Evolutionary conservation across 2,329 filamentous ascomycete genomes (phyloP), one percentile per base, ranked within the genome.

Genomic region (Diaporthe vaccinii): DNA sequence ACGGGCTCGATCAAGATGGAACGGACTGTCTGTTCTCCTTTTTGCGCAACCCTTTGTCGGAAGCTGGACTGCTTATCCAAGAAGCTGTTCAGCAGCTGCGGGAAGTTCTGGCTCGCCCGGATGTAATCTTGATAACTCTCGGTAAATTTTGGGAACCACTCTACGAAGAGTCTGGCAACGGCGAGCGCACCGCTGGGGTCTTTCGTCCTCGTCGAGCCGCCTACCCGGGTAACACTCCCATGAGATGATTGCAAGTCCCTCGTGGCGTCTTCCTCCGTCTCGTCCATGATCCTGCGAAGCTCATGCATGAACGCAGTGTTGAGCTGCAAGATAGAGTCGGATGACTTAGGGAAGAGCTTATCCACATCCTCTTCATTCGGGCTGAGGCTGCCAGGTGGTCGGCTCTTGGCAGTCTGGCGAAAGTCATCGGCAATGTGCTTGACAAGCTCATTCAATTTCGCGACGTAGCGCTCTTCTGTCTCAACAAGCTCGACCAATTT

Each of bases 1-100:
- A 99, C 96, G 3, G 97, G 97, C 84, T 99, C 97, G 82, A 99
- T 99, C 73, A 99, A 89, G 77, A 97, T 90, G 4, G 97, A 98
- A 67, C 95, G 95, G 72, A 98, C 90, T 74, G 92, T 91, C 85
- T 99, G 97, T 83, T 98, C 97, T 73, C 97, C 96, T 3, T 93
- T 93, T 78, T 96, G 92, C 71, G 94, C 91, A 4, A 98, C 91
- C 61, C 94, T 89, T 79, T 93, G 93, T 3, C 93, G 93, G 82
- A 98, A 96, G 80, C 93, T 96, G 2, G 95, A 96, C 77, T 94
- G 92, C 74, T 92, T 92, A 79, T 95, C 93, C 76, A 97, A 89
- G 79, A 98, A 95, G 2, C 89, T 88, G 79, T 93, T 95, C 73
- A 98, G 90, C 22, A 96, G 89, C 73, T 94, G 92, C 0, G 95